Evolutionary conservation across 2,329 filamentous ascomycete genomes (phyloP), one percentile per base, ranked within the genome.

Genomic region (Lecanosticta acicola): DNA sequence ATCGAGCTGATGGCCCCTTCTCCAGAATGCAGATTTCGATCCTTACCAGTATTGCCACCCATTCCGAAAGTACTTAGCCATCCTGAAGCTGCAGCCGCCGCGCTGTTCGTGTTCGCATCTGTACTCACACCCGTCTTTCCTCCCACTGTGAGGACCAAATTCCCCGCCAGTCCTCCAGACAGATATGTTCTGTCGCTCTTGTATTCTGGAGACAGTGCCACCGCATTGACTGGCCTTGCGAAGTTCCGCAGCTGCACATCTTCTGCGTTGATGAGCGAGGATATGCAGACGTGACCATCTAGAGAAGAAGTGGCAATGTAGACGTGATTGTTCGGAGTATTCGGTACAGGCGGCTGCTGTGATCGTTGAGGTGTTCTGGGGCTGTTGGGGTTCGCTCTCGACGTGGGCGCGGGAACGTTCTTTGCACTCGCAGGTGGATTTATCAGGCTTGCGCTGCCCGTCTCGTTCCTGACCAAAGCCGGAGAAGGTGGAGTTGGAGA

Each of bases 221-320:
- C 88, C 4, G 89, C 83, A 61, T 96, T 89, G 2, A 98, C 82
- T 0, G 94, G 94, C 3, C 94, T 80, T 1, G 87, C 88, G 70
- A 97, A 98, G 64, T 96, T 96, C 20, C 93, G 83, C 20, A 97
- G 69, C 47, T 89, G 84, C 2, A 96, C 89, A 68, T 98, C 93
- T 60, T 89, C 94, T 32, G 84, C 71, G 60, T 98, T 91, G 16
- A 93, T 71, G 16, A 98, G 71, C 1, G 88, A 94, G 48, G 89
- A 84, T 1, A 98, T 80, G 59, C 93, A 97, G 11, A 98, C 87
- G 62, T 96, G 91, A 14, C 93, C 94, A 66, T 98, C 93, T 62
- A 94, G 87, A 0, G 93, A 97, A 0, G 93, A 88, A 1, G 91
- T 94, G 1, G 85, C 91, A 55, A 98, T 86, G 65, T 93, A 87